These are phyloP conservation scores for Lipomyces sp. DNA, from an alignment of 805 yeast species.

Conservation along the genomic window DNA sequence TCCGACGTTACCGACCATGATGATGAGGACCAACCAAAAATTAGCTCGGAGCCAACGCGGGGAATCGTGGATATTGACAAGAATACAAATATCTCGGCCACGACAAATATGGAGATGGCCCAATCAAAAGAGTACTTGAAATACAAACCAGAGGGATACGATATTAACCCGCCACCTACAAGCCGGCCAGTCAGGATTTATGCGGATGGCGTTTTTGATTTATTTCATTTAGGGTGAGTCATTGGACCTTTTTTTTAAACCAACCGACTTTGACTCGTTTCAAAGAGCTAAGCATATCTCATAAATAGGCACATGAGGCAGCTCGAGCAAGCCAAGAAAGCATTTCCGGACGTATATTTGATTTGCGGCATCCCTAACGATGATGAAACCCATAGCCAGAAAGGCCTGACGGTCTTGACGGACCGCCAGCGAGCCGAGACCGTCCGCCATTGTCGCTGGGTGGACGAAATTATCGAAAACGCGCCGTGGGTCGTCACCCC, in stretches of 20 bases:
- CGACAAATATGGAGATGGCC: conserved; percentile 29
- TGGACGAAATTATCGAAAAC: conserved; percentile 90
- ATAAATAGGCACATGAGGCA: conserved; percentile 79
- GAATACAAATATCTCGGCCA: conserved; percentile 21
- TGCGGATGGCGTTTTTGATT: conserved; percentile 97
- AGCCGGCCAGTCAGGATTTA: conserved; percentile 91
- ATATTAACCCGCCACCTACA: conserved; percentile 77
- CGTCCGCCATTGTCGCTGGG: conserved; percentile 94
- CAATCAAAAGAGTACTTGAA: conserved; percentile 31
- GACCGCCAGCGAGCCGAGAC: conserved; percentile 90
- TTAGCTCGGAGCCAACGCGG: not conserved
- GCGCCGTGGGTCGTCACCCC: conserved; percentile 96
- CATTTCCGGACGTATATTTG: conserved; percentile 79
- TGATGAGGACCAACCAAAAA: not conserved
- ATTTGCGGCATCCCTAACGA: conserved; percentile 94
- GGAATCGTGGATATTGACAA: conserved; percentile 13
- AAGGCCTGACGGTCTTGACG: conserved; percentile 89
- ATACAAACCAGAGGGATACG: conserved; percentile 29
- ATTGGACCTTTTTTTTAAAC: no score
- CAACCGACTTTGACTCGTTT: no score
- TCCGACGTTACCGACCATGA: not conserved
- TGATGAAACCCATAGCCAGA: conserved; percentile 84
- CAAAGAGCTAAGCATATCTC: no score
- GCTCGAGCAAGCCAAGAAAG: conserved; percentile 92
- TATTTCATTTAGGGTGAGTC: conserved; percentile 79